Evolutionary conservation across 2,329 filamentous ascomycete genomes (phyloP), one percentile per base, ranked within the genome.

Genomic region (Fusarium sp.): DNA sequence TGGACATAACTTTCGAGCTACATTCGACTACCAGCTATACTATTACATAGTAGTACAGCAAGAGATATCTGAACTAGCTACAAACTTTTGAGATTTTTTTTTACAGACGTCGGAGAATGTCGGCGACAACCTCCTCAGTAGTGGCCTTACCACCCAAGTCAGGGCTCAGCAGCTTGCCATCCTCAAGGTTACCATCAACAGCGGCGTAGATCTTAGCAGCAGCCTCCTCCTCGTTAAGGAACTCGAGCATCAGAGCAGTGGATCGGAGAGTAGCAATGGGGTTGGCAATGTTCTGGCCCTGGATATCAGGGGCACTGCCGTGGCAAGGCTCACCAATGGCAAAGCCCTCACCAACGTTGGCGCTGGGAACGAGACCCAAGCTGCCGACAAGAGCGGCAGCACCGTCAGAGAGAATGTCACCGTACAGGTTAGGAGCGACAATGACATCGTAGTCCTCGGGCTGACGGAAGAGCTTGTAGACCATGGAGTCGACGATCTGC

Each of bases 401-500:
- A 71, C 94, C 95, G 80, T 99, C 96, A 3, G 94, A 97, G 39
- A 99, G 87, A 73, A 99, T 96, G 81, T 99, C 96, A 72, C 96
- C 96, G 83, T 99, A 98, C 65, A 99, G 88, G 84, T 98, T 98
- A 53, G 95, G 96, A 10, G 95, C 96, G 46, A 99, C 96, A 74
- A 99, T 97, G 72, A 98, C 95, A 80, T 99, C 96, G 89, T 98
- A 99, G 77, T 91, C 92, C 76, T 91, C 88, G 43, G 96, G 96
- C 82, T 98, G 94, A 67, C 95, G 93, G 90, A 98, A 98, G 59
- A 99, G 92, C 86, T 98, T 98, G 89, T 98, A 98, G 61, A 98
- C 94, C 96, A 99, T 99, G 66, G 92, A 95, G 83, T 99, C 96
- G 68, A 99, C 95, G 74, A 99, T 99, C 84, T 99, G 96, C 86